A percentile compares a stretch with the other conserved stretches of the same genome.
phyloP scores from a whole-genome alignment of 257 asterid species.

The Solanum sparsipilum region DNA sequence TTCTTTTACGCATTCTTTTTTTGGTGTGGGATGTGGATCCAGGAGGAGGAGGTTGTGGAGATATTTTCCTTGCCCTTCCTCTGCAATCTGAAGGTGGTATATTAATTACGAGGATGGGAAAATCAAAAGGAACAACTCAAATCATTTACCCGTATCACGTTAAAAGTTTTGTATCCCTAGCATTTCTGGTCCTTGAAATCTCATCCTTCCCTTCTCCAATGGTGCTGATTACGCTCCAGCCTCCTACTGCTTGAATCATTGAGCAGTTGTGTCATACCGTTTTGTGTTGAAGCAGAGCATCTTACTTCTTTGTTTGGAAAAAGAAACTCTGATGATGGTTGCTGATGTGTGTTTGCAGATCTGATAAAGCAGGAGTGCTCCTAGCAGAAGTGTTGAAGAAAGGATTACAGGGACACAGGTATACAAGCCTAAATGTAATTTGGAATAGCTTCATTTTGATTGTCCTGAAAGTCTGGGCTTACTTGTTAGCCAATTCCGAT shows the following conservation, averaged over 20 bases:
- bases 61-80: neutral
- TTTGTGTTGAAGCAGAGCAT: neutral
- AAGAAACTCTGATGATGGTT: neutral
- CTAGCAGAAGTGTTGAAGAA: slow-evolving; percentile 78
- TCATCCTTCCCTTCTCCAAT: neutral
- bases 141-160: neutral
- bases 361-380: slow-evolving; percentile 88
- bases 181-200: neutral
- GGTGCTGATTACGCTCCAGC: neutral
- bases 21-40: neutral
- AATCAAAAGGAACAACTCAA: neutral
- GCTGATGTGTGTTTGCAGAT: slow-evolving; percentile 29
- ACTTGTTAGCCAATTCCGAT: neutral
- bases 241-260: neutral
- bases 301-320: neutral
- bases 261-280: neutral
- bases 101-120: neutral
- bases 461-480: neutral
- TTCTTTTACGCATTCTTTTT: neutral
- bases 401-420: slow-evolving; percentile 92
- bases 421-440: neutral
- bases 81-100: neutral
- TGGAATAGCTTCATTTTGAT: neutral
- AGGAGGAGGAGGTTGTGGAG: neutral
- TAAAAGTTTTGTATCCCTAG: neutral